Conservation (phyloP, 2,329 filamentous ascomycete species). For the Paradendryphiella salina region DNA sequence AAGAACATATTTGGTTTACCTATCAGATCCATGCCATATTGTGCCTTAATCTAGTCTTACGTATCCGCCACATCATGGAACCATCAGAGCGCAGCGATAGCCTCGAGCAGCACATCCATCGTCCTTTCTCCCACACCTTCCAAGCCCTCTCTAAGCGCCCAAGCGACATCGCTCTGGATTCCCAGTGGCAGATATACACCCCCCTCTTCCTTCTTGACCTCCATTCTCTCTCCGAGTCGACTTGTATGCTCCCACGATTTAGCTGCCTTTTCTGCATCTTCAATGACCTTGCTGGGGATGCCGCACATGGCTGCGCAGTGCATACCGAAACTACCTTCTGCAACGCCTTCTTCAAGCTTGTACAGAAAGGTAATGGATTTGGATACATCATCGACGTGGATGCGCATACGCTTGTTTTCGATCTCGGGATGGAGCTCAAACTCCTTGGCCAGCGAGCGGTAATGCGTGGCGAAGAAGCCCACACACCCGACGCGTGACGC, state of each 20-base stretch:
- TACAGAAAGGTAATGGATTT: slow-evolving; percentile 95
- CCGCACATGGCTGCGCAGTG: slow-evolving; percentile 99
- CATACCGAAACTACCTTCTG: slow-evolving; percentile 97
- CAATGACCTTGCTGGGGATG: slow-evolving; percentile 79
- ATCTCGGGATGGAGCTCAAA: slow-evolving; percentile 91
- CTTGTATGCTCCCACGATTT: slow-evolving; percentile 95
- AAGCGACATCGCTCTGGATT: slow-evolving; percentile 82
- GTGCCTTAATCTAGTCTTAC: slow-evolving; percentile 1
- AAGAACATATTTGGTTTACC: background rate
- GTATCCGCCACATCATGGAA: background rate
- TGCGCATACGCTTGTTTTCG: slow-evolving; percentile 84
- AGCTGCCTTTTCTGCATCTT: slow-evolving; percentile 84
- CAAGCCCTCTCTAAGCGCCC: slow-evolving; percentile 65
- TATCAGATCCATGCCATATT: background rate
- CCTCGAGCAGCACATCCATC: slow-evolving; percentile 60
- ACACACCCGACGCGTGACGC: slow-evolving; percentile 90
- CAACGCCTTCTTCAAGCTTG: slow-evolving; percentile 88
- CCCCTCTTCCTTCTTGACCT: slow-evolving; percentile 68
- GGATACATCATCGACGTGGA: slow-evolving; percentile 83
- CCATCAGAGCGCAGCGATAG: slow-evolving; percentile 58
- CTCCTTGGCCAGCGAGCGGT: slow-evolving; percentile 89
- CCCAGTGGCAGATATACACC: slow-evolving; percentile 84
- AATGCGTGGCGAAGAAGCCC: slow-evolving; percentile 97
- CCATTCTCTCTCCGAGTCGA: slow-evolving; percentile 82
- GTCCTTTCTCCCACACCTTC: slow-evolving; percentile 54